phyloP scores from a whole-genome alignment of 768 basidiomycete species.

The Tylopilus felleus region DNA sequence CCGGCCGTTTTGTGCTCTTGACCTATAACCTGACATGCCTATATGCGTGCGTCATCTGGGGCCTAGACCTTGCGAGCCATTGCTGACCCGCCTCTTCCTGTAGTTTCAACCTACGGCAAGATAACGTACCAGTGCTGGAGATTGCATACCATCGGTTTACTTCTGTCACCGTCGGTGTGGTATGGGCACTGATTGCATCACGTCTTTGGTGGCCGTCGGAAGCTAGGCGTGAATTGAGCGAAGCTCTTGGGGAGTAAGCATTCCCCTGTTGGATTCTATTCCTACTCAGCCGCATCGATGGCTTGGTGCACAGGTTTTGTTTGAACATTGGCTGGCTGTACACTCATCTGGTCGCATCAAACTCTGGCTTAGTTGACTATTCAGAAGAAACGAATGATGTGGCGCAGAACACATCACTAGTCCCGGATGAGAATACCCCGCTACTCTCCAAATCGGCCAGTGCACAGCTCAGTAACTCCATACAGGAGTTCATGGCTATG shows the following conservation, averaged over 20 bases:
- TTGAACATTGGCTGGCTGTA: constrained; percentile 94
- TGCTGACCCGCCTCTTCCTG: not conserved
- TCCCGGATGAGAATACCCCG: constrained; percentile 31
- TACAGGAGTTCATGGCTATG: constrained; percentile 92
- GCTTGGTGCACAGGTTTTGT: constrained; percentile 62
- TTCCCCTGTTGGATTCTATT: not conserved
- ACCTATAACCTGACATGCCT: constrained; percentile 89
- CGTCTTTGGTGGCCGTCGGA: constrained; percentile 96
- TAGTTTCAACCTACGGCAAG: constrained; percentile 78
- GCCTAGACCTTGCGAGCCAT: not conserved
- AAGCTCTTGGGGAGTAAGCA: constrained; percentile 80
- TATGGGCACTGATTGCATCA: constrained; percentile 88
- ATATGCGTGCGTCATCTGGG: constrained; percentile 45
- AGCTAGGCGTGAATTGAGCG: constrained; percentile 82
- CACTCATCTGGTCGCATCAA: constrained; percentile 84
- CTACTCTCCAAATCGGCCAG: constrained; percentile 35
- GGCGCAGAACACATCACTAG: not conserved
- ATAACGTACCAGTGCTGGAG: constrained; percentile 55
- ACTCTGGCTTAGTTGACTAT: constrained; percentile 65
- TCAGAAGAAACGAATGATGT: constrained; percentile 19
- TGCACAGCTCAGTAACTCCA: constrained; percentile 54
- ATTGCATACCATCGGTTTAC: constrained; percentile 77
- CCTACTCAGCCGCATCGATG: not conserved
- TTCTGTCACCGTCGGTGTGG: constrained; percentile 79
- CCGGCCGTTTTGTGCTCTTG: constrained; percentile 76